Percentiles rank a stretch among this genome's conserved stretches.
Evolutionary conservation across 2,329 filamentous ascomycete genomes (phyloP).

Genomic region (Fusarium sp.): DNA sequence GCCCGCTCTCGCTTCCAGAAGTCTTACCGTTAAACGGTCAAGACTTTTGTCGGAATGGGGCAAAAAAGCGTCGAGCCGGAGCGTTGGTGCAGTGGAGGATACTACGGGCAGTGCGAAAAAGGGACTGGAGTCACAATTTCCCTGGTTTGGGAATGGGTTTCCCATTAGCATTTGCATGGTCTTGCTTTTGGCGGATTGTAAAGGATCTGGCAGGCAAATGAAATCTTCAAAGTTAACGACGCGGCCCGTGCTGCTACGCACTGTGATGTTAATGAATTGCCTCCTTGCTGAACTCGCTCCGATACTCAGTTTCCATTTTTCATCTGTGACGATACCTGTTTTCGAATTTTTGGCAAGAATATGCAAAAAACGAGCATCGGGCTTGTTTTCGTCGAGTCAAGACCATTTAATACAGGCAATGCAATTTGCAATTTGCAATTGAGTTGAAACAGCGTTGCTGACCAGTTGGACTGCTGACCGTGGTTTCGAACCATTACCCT

Average conservation of each 20-base stretch:
- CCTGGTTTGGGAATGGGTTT: slow-evolving; percentile 53
- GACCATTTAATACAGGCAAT: background rate
- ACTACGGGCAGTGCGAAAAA: slow-evolving; percentile 45
- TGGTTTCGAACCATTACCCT: no score
- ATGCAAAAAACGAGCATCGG: background rate
- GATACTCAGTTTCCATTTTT: background rate
- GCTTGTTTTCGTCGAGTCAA: background rate
- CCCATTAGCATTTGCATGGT: slow-evolving; percentile 62
- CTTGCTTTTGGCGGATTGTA: slow-evolving; percentile 60
- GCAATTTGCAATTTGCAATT: background rate
- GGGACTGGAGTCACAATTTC: slow-evolving; percentile 51
- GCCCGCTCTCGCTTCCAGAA: slow-evolving; percentile 98
- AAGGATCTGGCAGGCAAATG: slow-evolving; percentile 62
- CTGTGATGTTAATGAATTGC: slow-evolving; percentile 41
- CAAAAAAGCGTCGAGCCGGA: slow-evolving; percentile 34
- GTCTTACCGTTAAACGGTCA: slow-evolving; percentile 87
- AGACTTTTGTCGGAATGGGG: slow-evolving; percentile 19
- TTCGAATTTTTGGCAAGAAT: background rate
- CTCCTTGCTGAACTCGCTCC: slow-evolving; percentile 30
- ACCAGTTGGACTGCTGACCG: background rate
- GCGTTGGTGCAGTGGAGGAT: slow-evolving; percentile 38
- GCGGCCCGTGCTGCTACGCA: slow-evolving; percentile 30
- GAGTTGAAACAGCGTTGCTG: no score
- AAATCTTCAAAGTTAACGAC: slow-evolving; percentile 56
- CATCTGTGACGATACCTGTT: background rate